phyloP scores from a whole-genome alignment of 2,329 filamentous ascomycete species.

The Penicillium sp. region DNA sequence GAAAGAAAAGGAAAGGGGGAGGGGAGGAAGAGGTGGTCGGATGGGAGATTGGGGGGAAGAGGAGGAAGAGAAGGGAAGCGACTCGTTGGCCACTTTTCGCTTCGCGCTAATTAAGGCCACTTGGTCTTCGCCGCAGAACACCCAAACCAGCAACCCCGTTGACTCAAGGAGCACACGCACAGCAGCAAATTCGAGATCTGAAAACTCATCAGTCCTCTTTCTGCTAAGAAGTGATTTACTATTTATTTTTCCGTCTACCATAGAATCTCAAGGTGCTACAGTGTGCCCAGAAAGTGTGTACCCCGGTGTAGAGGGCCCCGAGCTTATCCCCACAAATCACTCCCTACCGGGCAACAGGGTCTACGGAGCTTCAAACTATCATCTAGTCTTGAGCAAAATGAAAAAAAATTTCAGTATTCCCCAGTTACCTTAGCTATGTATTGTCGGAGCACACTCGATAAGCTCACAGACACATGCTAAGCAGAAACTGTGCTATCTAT shows the following conservation, averaged over 20 bases:
- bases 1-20: slow-evolving; percentile 29
- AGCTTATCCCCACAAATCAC: slow-evolving; percentile 24
- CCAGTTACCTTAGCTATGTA: neutral
- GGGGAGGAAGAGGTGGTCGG: slow-evolving; percentile 22
- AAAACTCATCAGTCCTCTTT: neutral
- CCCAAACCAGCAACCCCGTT: slow-evolving; percentile 9
- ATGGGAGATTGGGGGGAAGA: slow-evolving; percentile 24
- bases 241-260: neutral
- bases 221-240: neutral
- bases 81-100: slow-evolving; percentile 43
- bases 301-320: slow-evolving; percentile 14
- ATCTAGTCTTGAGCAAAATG: neutral
- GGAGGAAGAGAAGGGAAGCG: slow-evolving; percentile 30
- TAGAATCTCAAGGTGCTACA: neutral
- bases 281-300: slow-evolving; percentile 5
- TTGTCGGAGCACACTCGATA: neutral
- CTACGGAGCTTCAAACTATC: slow-evolving; percentile 1
- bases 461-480: neutral
- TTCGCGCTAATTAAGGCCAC: slow-evolving; percentile 44
- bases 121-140: slow-evolving; percentile 36
- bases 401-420: neutral
- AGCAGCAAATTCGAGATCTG: neutral
- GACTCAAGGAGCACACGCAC: slow-evolving; percentile 13
- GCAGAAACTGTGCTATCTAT: slow-evolving; percentile 9
- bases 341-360: slow-evolving; percentile 4